Conservation (phyloP, 2,329 filamentous ascomycete species). For the Volutella citrinella region DNA sequence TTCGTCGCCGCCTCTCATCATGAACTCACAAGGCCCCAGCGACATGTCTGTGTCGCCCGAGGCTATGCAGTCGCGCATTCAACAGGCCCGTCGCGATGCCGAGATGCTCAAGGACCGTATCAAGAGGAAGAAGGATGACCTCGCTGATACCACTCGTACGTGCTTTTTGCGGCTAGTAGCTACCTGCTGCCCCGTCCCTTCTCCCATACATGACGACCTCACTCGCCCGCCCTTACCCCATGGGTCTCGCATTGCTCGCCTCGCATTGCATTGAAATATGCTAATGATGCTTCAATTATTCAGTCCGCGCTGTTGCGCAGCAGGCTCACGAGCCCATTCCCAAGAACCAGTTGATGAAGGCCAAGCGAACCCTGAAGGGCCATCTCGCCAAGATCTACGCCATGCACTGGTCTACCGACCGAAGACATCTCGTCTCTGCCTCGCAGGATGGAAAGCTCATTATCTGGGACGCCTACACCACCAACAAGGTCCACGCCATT, state of each 20-base stretch:
- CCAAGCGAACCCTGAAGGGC: constrained; percentile 93
- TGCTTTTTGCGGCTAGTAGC: too few species aligned
- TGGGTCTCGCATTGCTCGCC: too few species aligned
- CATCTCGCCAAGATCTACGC: constrained; percentile 99
- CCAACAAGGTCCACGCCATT: constrained; percentile 99
- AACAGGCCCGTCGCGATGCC: constrained; percentile 91
- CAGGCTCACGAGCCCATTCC: constrained; percentile 90
- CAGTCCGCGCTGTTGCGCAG: constrained; percentile 89
- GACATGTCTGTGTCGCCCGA: constrained; percentile 63
- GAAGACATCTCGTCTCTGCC: constrained; percentile 93
- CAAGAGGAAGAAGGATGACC: constrained; percentile 99
- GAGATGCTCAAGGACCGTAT: constrained; percentile 97
- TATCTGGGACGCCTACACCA: constrained; percentile 99
- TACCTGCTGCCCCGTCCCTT: too few species aligned
- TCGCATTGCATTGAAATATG: too few species aligned
- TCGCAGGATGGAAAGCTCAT: constrained; percentile 99
- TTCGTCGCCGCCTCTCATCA: too few species aligned
- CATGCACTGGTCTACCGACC: constrained; percentile 99
- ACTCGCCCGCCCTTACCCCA: too few species aligned
- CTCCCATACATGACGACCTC: too few species aligned
- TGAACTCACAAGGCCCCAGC: constrained; percentile 56
- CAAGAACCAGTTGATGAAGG: constrained; percentile 91
- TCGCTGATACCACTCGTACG: constrained; percentile 96
- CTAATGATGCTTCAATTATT: too few species aligned
- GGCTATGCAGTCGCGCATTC: constrained; percentile 90